phyloP scores from a whole-genome alignment of 805 yeast species.

The Komagataella phaffii region DNA sequence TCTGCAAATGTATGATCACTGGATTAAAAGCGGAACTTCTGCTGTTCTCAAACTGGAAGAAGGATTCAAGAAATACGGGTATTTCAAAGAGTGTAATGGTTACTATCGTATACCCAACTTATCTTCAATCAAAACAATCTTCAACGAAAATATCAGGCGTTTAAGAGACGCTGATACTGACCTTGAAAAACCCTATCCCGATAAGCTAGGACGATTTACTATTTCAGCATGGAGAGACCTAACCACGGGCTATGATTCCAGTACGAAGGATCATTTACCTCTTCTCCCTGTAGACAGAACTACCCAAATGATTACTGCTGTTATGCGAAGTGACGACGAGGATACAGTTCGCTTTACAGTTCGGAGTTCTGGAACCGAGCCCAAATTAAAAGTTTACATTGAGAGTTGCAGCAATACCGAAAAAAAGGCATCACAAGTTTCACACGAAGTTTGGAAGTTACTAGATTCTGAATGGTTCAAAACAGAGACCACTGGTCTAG shows the following conservation, averaged over 20 bases:
- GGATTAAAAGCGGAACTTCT: slow-evolving; percentile 26
- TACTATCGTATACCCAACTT: slow-evolving; percentile 60
- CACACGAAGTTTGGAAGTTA: slow-evolving; percentile 53
- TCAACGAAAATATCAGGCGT: slow-evolving; percentile 26
- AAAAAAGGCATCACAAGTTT: slow-evolving; percentile 32
- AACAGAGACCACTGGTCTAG: slow-evolving; percentile 25
- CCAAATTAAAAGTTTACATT: slow-evolving; percentile 82
- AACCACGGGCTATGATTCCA: slow-evolving; percentile 69
- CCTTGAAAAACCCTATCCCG: slow-evolving; percentile 23
- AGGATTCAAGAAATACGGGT: slow-evolving; percentile 60
- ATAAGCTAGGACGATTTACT: slow-evolving; percentile 37
- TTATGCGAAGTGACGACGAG: slow-evolving; percentile 17
- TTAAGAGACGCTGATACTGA: background rate
- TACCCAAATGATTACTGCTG: slow-evolving; percentile 81
- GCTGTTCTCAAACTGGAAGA: slow-evolving; percentile 38
- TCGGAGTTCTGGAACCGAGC: slow-evolving; percentile 95
- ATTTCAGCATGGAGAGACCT: slow-evolving; percentile 72
- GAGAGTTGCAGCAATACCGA: slow-evolving; percentile 53
- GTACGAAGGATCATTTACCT: slow-evolving; percentile 45
- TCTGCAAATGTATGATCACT: slow-evolving; percentile 47
- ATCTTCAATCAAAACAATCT: slow-evolving; percentile 35
- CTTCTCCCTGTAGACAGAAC: slow-evolving; percentile 52
- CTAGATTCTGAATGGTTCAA: slow-evolving; percentile 54
- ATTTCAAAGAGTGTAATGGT: slow-evolving; percentile 75
- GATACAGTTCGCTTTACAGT: slow-evolving; percentile 57